Percentiles rank a stretch among this genome's conserved stretches.
Conservation (phyloP, 768 basidiomycete species). For the Lactarius evosmus region DNA sequence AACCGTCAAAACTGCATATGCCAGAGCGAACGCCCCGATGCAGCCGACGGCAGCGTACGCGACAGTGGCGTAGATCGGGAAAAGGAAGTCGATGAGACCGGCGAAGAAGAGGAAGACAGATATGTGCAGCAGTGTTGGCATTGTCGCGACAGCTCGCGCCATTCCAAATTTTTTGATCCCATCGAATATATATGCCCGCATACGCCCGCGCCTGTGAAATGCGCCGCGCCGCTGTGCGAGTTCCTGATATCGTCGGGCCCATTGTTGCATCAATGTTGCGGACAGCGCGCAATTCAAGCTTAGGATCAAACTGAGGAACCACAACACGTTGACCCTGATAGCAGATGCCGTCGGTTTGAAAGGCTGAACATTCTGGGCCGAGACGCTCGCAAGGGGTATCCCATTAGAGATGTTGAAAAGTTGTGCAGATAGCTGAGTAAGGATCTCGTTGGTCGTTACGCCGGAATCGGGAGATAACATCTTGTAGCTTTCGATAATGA, state of each 20-base stretch:
- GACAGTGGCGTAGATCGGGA: conserved; percentile 2
- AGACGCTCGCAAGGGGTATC: neutral
- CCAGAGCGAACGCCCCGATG: neutral
- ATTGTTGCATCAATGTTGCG: conserved; percentile 16
- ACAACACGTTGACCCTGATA: conserved; percentile 12
- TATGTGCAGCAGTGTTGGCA: conserved; percentile 12
- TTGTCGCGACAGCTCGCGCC: neutral
- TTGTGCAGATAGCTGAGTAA: conserved; percentile 21
- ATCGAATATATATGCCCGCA: neutral
- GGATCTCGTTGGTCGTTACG: neutral
- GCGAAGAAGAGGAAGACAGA: conserved; percentile 15
- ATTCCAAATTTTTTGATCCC: neutral
- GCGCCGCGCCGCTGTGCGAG: neutral
- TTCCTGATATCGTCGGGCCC: conserved; percentile 2
- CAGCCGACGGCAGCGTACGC: neutral
- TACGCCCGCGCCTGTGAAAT: neutral
- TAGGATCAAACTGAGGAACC: conserved; percentile 21
- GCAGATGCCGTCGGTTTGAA: conserved; percentile 6
- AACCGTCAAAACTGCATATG: neutral
- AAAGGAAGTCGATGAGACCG: conserved; percentile 16
- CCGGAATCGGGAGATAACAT: conserved; percentile 3
- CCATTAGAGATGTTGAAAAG: neutral
- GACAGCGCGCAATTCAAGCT: conserved; percentile 12
- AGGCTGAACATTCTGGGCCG: neutral
- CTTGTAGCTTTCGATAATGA: conserved; percentile 22